Percentiles rank a stretch among this genome's conserved stretches.
These are phyloP conservation scores for Trichophyton verrucosum DNA, from an alignment of 2,329 filamentous ascomycete genomes.

Conservation along the genomic window DNA sequence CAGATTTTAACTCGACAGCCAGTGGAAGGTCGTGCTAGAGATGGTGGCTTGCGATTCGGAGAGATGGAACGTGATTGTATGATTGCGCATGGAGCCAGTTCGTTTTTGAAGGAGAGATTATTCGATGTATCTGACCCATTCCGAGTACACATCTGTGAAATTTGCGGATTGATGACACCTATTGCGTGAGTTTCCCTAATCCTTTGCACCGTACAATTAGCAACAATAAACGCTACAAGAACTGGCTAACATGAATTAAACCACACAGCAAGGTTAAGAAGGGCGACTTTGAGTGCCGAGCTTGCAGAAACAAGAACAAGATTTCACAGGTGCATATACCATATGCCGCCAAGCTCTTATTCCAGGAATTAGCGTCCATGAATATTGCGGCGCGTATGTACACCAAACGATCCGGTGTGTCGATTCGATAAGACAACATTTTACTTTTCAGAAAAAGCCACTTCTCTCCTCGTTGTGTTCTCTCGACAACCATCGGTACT, in stretches of 20 bases:
- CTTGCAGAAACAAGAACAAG: conserved; percentile 98
- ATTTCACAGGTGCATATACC: conserved; percentile 97
- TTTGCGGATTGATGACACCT: conserved; percentile 96
- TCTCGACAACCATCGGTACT: not conserved
- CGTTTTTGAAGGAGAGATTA: conserved; percentile 92
- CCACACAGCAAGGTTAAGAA: conserved; percentile 70
- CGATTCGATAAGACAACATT: conserved; percentile 22
- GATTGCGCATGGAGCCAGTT: conserved; percentile 97
- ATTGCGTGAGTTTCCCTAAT: conserved; percentile 70
- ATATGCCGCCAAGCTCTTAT: conserved; percentile 92
- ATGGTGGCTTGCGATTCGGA: conserved; percentile 97
- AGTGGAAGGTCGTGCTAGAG: conserved; percentile 93
- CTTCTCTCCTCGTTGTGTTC: not conserved
- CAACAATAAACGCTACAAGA: not conserved
- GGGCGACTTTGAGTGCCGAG: conserved; percentile 89
- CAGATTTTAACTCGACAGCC: conserved; percentile 96
- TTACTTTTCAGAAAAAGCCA: not conserved
- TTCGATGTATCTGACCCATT: conserved; percentile 98
- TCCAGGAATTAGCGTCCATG: conserved; percentile 97
- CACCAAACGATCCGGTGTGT: conserved; percentile 49
- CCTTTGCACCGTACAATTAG: conserved; percentile 7
- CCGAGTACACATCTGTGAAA: conserved; percentile 95
- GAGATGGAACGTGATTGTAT: conserved; percentile 99
- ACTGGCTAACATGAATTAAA: conserved; percentile 4
- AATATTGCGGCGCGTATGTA: conserved; percentile 98